These are phyloP conservation scores for Gremmenia infestans DNA, from an alignment of 2,329 filamentous ascomycete species.

Conservation along the genomic window DNA sequence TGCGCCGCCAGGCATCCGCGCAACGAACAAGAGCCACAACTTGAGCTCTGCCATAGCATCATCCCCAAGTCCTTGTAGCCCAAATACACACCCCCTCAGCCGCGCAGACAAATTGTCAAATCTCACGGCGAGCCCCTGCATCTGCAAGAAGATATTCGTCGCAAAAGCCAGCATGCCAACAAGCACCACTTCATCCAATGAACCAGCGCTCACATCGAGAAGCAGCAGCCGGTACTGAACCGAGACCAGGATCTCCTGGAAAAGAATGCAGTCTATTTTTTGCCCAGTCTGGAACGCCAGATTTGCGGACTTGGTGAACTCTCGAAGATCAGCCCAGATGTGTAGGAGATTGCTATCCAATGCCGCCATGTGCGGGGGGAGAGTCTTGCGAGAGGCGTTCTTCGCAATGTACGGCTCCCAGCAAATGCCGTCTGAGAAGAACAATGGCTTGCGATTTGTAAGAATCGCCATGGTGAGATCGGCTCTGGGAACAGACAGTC, in stretches of 20 bases:
- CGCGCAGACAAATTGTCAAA: not conserved
- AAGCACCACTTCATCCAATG: constrained; percentile 33
- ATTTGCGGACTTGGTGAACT: constrained; percentile 28
- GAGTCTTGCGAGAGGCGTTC: not conserved
- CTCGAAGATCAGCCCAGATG: constrained; percentile 24
- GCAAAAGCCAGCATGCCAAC: constrained; percentile 36
- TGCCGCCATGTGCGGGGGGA: not conserved
- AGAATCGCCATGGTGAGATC: not conserved
- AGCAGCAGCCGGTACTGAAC: constrained; percentile 37
- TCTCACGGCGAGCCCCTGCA: not conserved
- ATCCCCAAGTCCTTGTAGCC: not conserved
- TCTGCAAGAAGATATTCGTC: constrained; percentile 35
- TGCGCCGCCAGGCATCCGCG: not conserved
- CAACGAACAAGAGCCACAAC: constrained; percentile 3
- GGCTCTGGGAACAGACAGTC: not conserved
- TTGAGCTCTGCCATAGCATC: not conserved
- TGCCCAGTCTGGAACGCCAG: constrained; percentile 20
- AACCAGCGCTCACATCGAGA: constrained; percentile 25
- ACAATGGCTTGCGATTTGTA: not conserved
- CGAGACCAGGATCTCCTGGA: constrained; percentile 34
- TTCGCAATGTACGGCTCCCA: constrained; percentile 4
- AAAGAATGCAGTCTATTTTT: constrained; percentile 18
- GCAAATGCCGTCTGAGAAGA: not conserved
- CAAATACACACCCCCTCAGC: not conserved
- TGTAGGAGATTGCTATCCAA: constrained; percentile 10